phyloP scores from a whole-genome alignment of 495 filamentous ascomycete species.

The Sordaria brevicollis region DNA sequence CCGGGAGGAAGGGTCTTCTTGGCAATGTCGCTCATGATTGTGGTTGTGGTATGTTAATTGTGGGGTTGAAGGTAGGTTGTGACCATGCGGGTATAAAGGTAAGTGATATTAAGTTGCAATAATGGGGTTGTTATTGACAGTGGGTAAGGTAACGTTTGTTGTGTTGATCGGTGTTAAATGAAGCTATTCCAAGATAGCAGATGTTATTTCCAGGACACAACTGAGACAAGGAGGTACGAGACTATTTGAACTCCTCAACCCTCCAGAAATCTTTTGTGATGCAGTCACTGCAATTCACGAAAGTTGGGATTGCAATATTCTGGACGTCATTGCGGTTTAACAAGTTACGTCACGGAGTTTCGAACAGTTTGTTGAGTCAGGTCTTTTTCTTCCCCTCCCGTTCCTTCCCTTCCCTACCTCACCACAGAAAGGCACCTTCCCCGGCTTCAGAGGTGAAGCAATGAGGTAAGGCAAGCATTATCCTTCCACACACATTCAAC shows the following conservation, averaged over 20 bases:
- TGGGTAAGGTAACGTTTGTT: background rate
- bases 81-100: background rate
- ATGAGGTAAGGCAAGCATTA: background rate
- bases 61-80: background rate
- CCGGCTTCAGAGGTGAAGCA: background rate
- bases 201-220: background rate
- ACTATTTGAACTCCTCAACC: background rate
- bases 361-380: background rate
- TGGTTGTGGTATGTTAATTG: background rate
- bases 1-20: conserved; percentile 17
- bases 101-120: background rate
- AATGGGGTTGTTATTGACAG: background rate
- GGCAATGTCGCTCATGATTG: conserved; percentile 20
- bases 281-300: background rate
- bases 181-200: background rate
- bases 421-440: background rate
- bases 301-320: background rate
- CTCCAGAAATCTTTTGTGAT: background rate
- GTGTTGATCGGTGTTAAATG: background rate
- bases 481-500: background rate
- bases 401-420: background rate
- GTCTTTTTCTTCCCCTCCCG: background rate
- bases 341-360: background rate
- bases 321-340: background rate
- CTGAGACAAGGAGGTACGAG: background rate